These are phyloP conservation scores for Colletotrichum godetiae DNA, from an alignment of 2,329 filamentous ascomycete genomes.

Conservation along the genomic window DNA sequence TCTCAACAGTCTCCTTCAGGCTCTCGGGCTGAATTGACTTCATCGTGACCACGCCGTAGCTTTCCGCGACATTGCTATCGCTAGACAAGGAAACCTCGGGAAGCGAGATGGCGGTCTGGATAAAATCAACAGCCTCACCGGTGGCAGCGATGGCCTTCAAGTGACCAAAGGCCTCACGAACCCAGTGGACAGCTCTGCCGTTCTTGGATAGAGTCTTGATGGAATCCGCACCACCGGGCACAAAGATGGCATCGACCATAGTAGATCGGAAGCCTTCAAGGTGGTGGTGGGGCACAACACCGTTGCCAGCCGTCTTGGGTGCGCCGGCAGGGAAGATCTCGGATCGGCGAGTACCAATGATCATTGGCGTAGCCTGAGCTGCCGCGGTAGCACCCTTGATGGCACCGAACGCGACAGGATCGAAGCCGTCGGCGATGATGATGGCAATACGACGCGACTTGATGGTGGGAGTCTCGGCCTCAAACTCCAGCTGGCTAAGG, in stretches of 20 bases:
- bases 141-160: conserved; percentile 83
- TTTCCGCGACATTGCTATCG: conserved; percentile 67
- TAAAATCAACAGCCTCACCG: conserved; percentile 75
- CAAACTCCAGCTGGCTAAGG: conserved; percentile 76
- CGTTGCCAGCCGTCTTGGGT: conserved; percentile 61
- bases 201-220: conserved; percentile 73
- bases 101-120: conserved; percentile 61
- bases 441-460: conserved; percentile 78
- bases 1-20: conserved; percentile 70
- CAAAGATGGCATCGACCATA: conserved; percentile 83
- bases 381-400: conserved; percentile 73
- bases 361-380: conserved; percentile 74
- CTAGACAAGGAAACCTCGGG: conserved; percentile 55
- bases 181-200: conserved; percentile 80
- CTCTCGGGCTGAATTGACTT: conserved; percentile 62
- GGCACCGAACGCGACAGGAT: conserved; percentile 71
- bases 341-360: conserved; percentile 77
- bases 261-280: conserved; percentile 83
- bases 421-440: conserved; percentile 82
- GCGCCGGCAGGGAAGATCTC: conserved; percentile 72
- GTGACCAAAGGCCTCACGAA: conserved; percentile 85
- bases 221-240: conserved; percentile 77
- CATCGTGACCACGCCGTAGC: conserved; percentile 82
- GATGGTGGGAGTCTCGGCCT: conserved; percentile 73
- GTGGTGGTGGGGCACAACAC: conserved; percentile 78